A percentile compares a stretch with the other conserved stretches of the same genome.
Conservation (phyloP, 345 rosid species). For the Lepidium aucheri region DNA sequence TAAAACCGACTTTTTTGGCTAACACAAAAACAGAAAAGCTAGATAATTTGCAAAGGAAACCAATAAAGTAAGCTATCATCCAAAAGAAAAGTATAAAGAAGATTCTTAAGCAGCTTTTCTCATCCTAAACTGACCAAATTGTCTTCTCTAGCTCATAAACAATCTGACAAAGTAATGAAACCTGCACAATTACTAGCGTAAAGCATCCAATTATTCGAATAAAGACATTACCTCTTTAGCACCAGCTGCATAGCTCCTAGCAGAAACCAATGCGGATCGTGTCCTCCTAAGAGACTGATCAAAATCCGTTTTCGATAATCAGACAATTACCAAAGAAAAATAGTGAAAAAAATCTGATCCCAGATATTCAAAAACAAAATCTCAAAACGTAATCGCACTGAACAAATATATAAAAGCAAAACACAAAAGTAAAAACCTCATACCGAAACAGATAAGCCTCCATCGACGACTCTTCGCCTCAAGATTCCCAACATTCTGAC, state of each 20-base stretch:
- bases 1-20: background rate
- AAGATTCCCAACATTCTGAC: slow-evolving; percentile 53
- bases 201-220: background rate
- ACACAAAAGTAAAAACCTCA: background rate
- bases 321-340: background rate
- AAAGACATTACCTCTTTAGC: slow-evolving; percentile 48
- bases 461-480: slow-evolving; percentile 41
- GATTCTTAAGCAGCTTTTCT: background rate
- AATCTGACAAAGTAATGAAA: background rate
- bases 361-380: background rate
- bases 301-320: slow-evolving; percentile 10
- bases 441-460: slow-evolving; percentile 32
- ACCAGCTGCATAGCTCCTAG: slow-evolving; percentile 57
- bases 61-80: background rate
- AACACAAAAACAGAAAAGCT: background rate
- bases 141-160: background rate
- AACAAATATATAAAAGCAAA: background rate
- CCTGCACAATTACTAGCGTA: background rate
- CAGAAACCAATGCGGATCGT: slow-evolving; percentile 41
- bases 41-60: background rate
- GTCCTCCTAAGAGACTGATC: slow-evolving; percentile 34
- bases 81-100: background rate
- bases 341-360: background rate
- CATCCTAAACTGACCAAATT: background rate
- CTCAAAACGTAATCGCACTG: background rate